Evolutionary conservation across 306 rosid genomes (phyloP).

Genomic region (Citrullus amarus): DNA sequence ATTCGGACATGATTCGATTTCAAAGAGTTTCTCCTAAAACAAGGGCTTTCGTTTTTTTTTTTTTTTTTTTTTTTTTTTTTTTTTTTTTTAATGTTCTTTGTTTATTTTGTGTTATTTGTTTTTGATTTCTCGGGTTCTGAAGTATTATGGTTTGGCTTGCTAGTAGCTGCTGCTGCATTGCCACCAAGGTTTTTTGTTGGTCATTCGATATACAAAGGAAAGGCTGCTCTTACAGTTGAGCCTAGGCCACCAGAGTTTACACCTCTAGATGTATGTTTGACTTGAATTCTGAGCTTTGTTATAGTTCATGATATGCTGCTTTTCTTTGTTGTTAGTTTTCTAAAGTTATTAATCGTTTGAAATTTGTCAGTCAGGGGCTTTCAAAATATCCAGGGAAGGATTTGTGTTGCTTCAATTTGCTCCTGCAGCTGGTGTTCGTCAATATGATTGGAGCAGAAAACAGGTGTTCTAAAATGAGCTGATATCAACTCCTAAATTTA

Average conservation of each 20-base stretch:
- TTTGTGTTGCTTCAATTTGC: constrained; percentile 86
- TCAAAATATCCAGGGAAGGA: constrained; percentile 77
- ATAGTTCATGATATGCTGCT: not conserved
- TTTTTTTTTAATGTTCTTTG: not conserved
- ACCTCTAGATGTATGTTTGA: constrained; percentile 50
- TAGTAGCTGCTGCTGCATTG: constrained; percentile 34
- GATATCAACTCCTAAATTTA: not conserved
- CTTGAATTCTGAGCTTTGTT: not conserved
- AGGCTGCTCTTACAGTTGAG: constrained; percentile 77
- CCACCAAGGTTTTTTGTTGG: constrained; percentile 77
- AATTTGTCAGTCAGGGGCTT: constrained; percentile 67
- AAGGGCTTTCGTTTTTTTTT: not conserved
- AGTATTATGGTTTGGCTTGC: constrained; percentile 18
- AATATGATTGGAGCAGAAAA: constrained; percentile 81
- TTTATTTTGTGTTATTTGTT: not conserved
- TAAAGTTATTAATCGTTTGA: constrained; percentile 12
- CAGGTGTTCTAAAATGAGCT: constrained; percentile 37
- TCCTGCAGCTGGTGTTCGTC: constrained; percentile 60
- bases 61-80: too few relatives aligned
- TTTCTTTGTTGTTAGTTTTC: constrained; percentile 10
- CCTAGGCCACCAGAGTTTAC: constrained; percentile 76
- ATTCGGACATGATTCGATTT: not conserved
- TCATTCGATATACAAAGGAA: constrained; percentile 92
- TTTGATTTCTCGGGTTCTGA: constrained; percentile 6
- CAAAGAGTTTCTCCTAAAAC: not conserved